Evolutionary conservation across 495 filamentous ascomycete species (phyloP).

Genomic region (Filosporella fistucella): DNA sequence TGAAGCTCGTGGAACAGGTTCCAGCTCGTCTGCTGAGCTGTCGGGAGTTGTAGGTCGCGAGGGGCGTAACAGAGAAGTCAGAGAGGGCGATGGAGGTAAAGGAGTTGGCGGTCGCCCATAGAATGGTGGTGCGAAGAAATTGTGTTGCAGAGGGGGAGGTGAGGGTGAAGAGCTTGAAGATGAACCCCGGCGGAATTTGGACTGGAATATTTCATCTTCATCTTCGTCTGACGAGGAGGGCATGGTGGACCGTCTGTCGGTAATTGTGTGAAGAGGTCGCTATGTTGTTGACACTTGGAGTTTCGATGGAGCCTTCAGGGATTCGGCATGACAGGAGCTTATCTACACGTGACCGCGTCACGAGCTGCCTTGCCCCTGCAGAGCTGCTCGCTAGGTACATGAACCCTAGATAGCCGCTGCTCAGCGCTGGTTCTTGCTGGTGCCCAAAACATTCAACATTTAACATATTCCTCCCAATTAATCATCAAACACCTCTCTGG

Average conservation of each 20-base stretch:
- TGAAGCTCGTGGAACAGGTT: conserved; percentile 78
- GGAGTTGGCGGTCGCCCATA: conserved; percentile 87
- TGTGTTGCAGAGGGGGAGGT: conserved; percentile 28
- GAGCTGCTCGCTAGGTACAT: too few relatives aligned
- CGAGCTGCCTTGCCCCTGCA: too few relatives aligned
- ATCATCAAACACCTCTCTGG: too few relatives aligned
- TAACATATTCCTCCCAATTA: too few relatives aligned
- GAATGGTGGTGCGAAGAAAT: conserved; percentile 79
- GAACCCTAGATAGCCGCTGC: too few relatives aligned
- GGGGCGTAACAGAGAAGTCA: conserved; percentile 93
- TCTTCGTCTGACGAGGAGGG: conserved; percentile 42
- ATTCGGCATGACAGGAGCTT: too few relatives aligned
- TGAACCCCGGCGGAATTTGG: conserved; percentile 28
- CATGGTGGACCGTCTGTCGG: conserved; percentile 27
- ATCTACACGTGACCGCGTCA: too few relatives aligned
- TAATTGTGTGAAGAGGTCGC: not conserved
- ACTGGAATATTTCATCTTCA: conserved; percentile 28
- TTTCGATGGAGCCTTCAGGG: too few relatives aligned
- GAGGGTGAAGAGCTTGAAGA: conserved; percentile 19
- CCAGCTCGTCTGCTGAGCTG: conserved; percentile 78
- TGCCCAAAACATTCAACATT: too few relatives aligned
- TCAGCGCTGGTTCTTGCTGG: too few relatives aligned
- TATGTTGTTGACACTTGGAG: too few relatives aligned
- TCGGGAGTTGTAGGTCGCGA: conserved; percentile 90
- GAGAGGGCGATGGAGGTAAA: conserved; percentile 84